A percentile compares a stretch with the other conserved stretches of the same genome.
phyloP scores from a whole-genome alignment of 345 rosid genomes.

The Aquilaria malaccensis region DNA sequence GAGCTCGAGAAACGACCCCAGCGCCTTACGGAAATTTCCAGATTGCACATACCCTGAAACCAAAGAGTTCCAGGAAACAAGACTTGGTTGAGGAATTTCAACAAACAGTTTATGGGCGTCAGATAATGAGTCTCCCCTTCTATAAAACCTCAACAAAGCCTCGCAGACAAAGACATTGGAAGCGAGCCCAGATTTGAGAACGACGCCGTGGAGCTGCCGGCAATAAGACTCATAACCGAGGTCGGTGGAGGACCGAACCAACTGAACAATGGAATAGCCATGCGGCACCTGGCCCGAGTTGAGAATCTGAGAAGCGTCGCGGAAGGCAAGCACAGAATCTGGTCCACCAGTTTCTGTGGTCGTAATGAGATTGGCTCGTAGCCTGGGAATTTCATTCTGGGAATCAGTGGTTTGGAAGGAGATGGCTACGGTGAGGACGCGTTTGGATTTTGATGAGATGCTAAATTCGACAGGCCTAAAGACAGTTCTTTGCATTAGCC shows the following conservation, averaged over 20 bases:
- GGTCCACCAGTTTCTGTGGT: constrained; percentile 22
- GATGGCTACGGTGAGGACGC: constrained; percentile 2
- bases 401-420: background rate
- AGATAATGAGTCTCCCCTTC: constrained; percentile 21
- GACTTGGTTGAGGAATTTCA: constrained; percentile 68
- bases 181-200: constrained; percentile 48
- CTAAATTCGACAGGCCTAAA: constrained; percentile 6
- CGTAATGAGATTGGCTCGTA: constrained; percentile 18
- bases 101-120: constrained; percentile 51
- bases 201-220: constrained; percentile 53
- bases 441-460: constrained; percentile 7
- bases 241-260: constrained; percentile 49
- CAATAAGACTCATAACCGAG: constrained; percentile 37
- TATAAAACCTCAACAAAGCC: constrained; percentile 44
- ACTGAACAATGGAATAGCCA: constrained; percentile 34
- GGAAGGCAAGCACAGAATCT: constrained; percentile 18
- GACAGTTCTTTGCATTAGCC: constrained; percentile 22
- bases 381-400: background rate
- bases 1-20: constrained; percentile 46
- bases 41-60: constrained; percentile 49
- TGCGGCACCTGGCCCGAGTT: constrained; percentile 27
- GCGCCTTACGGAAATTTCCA: constrained; percentile 39
- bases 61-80: constrained; percentile 73
- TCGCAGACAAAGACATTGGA: constrained; percentile 47
- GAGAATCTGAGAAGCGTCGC: constrained; percentile 26